A percentile compares a stretch with the other conserved stretches of the same genome.
Evolutionary conservation across 1,284 basidiomycete species (phyloP).

Genomic region (Tilletia indica): DNA sequence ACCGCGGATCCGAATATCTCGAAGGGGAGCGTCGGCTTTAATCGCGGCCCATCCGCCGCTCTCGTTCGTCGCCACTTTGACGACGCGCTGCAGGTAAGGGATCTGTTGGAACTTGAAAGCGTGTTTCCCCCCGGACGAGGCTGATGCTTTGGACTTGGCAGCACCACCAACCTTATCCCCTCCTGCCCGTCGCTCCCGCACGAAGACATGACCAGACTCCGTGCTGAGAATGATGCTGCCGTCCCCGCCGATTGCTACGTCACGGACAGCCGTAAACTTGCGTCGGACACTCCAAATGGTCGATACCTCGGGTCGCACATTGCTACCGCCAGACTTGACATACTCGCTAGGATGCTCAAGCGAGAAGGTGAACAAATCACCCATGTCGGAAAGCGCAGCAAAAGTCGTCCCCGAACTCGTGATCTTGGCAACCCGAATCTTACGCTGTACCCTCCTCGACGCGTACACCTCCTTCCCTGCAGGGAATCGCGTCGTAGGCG

Average conservation of each 20-base stretch:
- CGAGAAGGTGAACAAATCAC: conserved; percentile 86
- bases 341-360: conserved; percentile 54
- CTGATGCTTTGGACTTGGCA: not conserved
- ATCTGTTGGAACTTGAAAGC: conserved; percentile 70
- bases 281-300: conserved; percentile 87
- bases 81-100: conserved; percentile 78
- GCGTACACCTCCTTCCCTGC: conserved; percentile 65
- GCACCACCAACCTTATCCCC: not conserved
- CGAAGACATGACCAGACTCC: conserved; percentile 87
- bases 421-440: conserved; percentile 71
- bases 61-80: conserved; percentile 79
- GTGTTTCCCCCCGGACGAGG: conserved; percentile 25
- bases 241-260: conserved; percentile 83
- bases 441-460: conserved; percentile 45
- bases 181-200: conserved; percentile 54
- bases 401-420: conserved; percentile 77
- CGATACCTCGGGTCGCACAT: conserved; percentile 66
- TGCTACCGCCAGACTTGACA: conserved; percentile 24
- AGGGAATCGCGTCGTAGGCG: conserved; percentile 25
- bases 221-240: conserved; percentile 89
- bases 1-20: conserved; percentile 65
- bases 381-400: conserved; percentile 79
- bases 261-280: conserved; percentile 75
- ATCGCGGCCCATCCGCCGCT: conserved; percentile 87
- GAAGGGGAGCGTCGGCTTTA: conserved; percentile 69